phyloP scores from a whole-genome alignment of 2,329 filamentous ascomycete genomes.

The Bipolaris victoriae region DNA sequence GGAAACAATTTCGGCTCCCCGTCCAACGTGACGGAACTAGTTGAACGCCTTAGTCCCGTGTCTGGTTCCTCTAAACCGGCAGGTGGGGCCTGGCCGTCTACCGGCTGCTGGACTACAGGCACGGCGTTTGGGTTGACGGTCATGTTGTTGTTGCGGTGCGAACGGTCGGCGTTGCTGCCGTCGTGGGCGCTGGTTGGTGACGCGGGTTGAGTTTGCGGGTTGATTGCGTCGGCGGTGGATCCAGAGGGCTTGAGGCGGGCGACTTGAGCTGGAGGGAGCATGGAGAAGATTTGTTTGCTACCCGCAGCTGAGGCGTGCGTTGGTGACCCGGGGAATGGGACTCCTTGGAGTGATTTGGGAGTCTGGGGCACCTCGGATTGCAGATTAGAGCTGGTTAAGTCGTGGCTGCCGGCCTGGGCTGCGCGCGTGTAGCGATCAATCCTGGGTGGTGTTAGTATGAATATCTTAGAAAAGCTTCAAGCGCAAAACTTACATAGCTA shows the following conservation, averaged over 20 bases:
- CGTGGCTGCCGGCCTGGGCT: slow-evolving; percentile 36
- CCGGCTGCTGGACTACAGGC: slow-evolving; percentile 34
- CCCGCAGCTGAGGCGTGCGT: slow-evolving; percentile 49
- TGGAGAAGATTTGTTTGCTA: slow-evolving; percentile 36
- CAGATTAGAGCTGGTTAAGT: slow-evolving; percentile 46
- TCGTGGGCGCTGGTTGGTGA: slow-evolving; percentile 34
- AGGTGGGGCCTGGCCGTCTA: slow-evolving; percentile 17
- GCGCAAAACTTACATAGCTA: slow-evolving; percentile 72
- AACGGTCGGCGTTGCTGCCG: slow-evolving; percentile 29
- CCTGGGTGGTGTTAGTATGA: slow-evolving; percentile 25
- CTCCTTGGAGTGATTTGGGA: slow-evolving; percentile 36
- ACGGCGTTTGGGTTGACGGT: slow-evolving; percentile 32
- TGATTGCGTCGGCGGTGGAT: slow-evolving; percentile 26
- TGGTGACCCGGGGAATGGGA: slow-evolving; percentile 44
- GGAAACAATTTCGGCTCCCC: slow-evolving; percentile 75
- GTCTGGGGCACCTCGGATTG: slow-evolving; percentile 40
- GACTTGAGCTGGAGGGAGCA: slow-evolving; percentile 45
- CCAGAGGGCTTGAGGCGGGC: slow-evolving; percentile 43
- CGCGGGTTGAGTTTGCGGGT: slow-evolving; percentile 28
- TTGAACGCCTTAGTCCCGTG: slow-evolving; percentile 28
- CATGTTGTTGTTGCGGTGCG: slow-evolving; percentile 39
- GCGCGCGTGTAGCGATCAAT: slow-evolving; percentile 53
- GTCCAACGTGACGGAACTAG: slow-evolving; percentile 41
- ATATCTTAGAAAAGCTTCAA: neutral
- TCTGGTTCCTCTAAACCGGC: slow-evolving; percentile 22